Evolutionary conservation across 495 filamentous ascomycete genomes (phyloP), one percentile per base, ranked within the genome.

Genomic region (Coniosporium apollinis): DNA sequence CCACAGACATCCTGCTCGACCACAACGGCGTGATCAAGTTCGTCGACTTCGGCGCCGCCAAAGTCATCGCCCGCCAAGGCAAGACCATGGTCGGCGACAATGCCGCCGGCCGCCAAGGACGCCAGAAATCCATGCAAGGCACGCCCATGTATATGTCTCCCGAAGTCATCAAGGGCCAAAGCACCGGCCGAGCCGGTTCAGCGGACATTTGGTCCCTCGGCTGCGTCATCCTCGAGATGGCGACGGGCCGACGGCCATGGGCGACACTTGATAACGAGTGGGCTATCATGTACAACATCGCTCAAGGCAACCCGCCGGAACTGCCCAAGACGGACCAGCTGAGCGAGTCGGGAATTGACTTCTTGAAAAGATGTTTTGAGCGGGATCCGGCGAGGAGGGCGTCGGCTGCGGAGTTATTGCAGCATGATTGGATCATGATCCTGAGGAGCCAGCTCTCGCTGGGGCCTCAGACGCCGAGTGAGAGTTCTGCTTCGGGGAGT

Each of bases 101-200:
- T 55, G 60, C 65, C 31, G 57, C 67, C 3, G 60, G 68, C n/a
- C 26, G 59, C 55, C 39, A 69, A 63, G 47, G 49, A 37, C 40
- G 56, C 37, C 37, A 91, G 52, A 82, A 82, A 52, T 83, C 80
- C 26, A 94, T 94, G 77, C 92, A 84, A 6, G 89, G 89, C 42
- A 97, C 89, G 22, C 89, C 89, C 17, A 97, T 97, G 89, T 97
- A 97, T 64, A 97, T 97, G 89, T 96, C 91, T 11, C 89, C 89
- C 16, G 89, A 97, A 62, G 84, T 93, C 30, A 96, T 97, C 58
- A 87, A 82, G 45, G 89, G 89, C 22, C 72, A 79, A 34, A 72
- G 74, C 39, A 58, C 62, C 19, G 82, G 68, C 22, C 79, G 83
- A 42, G 66, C 66, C 16, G 85, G 87, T 19, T 79, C 85, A n/a